A percentile compares a stretch with the other conserved stretches of the same genome.
Evolutionary conservation across 305 asterid species (phyloP).

Genomic region (Rubia tinctorum): DNA sequence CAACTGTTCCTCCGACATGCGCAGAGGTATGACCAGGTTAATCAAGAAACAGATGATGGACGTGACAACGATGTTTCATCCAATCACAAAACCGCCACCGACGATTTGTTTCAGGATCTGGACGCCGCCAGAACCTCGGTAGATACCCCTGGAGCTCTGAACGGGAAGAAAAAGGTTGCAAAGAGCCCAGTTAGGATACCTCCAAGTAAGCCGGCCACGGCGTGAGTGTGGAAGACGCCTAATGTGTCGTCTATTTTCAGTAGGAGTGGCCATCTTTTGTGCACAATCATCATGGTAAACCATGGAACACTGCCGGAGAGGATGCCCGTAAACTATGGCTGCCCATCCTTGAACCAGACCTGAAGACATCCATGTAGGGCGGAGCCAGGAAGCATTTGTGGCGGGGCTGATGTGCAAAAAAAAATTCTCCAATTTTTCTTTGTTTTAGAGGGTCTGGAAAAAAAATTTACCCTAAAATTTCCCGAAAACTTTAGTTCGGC

Average conservation of each 20-base stretch:
- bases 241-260: constrained; percentile 5
- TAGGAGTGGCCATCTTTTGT: not conserved
- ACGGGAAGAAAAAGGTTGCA: constrained; percentile 1
- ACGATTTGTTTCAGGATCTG: constrained; percentile 6
- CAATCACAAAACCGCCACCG: constrained; percentile 5
- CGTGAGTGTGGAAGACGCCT: constrained; percentile 7
- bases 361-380: constrained; percentile 4
- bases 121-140: constrained; percentile 6
- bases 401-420: too few species aligned
- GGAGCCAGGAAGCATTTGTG: too few species aligned
- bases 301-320: constrained; percentile 53
- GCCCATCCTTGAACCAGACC: constrained; percentile 65
- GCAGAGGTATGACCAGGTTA: constrained; percentile 1
- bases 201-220: constrained; percentile 10
- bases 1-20: constrained; percentile 1
- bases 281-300: constrained; percentile 49
- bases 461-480: too few species aligned
- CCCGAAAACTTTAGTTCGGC: too few species aligned
- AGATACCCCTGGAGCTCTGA: not conserved
- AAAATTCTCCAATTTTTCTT: too few species aligned
- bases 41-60: constrained; percentile 1
- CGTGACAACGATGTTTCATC: constrained; percentile 2
- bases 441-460: too few species aligned
- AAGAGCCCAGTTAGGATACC: not conserved
- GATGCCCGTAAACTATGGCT: constrained; percentile 49